phyloP scores from a whole-genome alignment of 768 basidiomycete species.

The Leucosporidium creatinivorum region DNA sequence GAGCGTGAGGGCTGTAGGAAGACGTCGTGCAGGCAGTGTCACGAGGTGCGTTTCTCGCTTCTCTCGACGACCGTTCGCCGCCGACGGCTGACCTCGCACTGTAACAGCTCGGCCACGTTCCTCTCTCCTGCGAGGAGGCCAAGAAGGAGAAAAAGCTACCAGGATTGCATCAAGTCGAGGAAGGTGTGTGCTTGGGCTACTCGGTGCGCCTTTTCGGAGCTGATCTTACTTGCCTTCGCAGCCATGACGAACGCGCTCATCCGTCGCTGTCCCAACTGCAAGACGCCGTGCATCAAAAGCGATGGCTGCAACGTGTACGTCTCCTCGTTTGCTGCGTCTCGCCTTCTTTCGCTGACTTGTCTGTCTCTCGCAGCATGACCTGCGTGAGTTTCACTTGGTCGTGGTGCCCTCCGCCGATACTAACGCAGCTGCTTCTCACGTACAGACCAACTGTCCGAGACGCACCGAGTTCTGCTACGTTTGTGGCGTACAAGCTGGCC shows the following conservation, averaged over 20 bases:
- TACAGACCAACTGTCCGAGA: slow-evolving; percentile 7
- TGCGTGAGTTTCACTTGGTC: background rate
- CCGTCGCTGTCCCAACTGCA: slow-evolving; percentile 42
- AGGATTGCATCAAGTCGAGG: slow-evolving; percentile 39
- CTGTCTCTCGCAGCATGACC: too few relatives aligned
- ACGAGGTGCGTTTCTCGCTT: slow-evolving; percentile 15
- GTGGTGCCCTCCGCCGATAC: slow-evolving; percentile 39
- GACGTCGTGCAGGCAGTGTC: slow-evolving; percentile 30
- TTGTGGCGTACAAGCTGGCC: too few relatives aligned
- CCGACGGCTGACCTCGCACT: too few relatives aligned
- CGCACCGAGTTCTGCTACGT: slow-evolving; percentile 15
- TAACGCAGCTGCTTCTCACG: slow-evolving; percentile 25
- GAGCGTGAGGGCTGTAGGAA: slow-evolving; percentile 29
- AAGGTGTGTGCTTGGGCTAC: too few relatives aligned
- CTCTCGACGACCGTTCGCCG: too few relatives aligned
- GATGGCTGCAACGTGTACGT: slow-evolving; percentile 27
- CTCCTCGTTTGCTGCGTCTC: too few relatives aligned
- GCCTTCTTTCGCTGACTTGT: too few relatives aligned
- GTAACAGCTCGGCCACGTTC: slow-evolving; percentile 40
- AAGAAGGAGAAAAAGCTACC: slow-evolving; percentile 41
- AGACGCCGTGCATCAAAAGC: slow-evolving; percentile 41
- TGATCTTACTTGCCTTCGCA: background rate
- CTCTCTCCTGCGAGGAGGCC: slow-evolving; percentile 38
- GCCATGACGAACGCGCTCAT: slow-evolving; percentile 45
- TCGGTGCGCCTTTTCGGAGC: too few relatives aligned